Base-by-base conservation (phyloP, 1,139 yeast genomes). In the Suhomyces yuchorum region DNA sequence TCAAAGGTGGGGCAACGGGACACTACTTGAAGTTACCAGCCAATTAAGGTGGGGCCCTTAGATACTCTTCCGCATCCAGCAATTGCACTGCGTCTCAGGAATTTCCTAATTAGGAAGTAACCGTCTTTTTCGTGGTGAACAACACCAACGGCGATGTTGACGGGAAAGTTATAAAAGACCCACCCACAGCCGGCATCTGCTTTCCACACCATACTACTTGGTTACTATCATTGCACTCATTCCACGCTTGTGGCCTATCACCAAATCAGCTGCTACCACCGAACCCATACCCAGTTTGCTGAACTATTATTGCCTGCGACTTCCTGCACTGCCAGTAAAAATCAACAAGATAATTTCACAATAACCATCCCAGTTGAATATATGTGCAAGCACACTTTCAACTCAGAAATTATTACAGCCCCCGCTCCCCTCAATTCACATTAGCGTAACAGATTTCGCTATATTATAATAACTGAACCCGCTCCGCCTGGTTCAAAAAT, bases 101-200 rank as follows among this genome's bases (percentile, higher is more conserved):
- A 47, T 44, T 47, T 33, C 50, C 50, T 43, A 41, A 40, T 37
- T 47, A 47, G 50, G 50, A 37, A 47, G 43, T 47, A 15, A 14
- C 40, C 24, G 36, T 23, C 7, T 14, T 18, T n/a, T 20, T 20
- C 14, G 42, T 43, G 30, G 40, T 35, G 24, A 28, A 28, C 15
- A 28, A 12, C 20, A 11, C n/a, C 15, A 20, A 18, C 33, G 43
- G 43, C 33, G 17, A 18, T 9, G 17, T 14, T 4, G 8, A 18
- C 15, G 20, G 9, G 20, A 20, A n/a, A n/a, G 26, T 34, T 18
- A 35, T 35, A 35, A 42, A 41, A 42, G 44, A 26, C 40, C 35
- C 36, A 30, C 42, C 22, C 4, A 28, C 8, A 12, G 17, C 37
- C 43, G 20, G 11, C 22, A 8, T n/a, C 33, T 26, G 38, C 11